Base-by-base conservation (phyloP, 352 stramenopile genomes). In the Globisporangium heterothallicum region DNA sequence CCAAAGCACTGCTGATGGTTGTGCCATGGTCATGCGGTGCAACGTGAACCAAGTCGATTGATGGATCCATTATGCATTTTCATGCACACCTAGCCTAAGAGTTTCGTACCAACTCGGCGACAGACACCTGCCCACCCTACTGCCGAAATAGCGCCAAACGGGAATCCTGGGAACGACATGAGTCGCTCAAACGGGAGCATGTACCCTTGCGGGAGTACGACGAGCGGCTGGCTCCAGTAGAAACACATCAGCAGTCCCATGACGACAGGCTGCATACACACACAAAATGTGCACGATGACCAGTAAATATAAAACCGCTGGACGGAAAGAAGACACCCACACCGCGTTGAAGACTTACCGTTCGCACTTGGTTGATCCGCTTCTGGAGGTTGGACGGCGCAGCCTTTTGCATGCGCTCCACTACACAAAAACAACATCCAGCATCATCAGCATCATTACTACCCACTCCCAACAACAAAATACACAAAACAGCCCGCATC, bases 151-250 rank as follows among this genome's bases (percentile, higher is more conserved):
- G 76, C 58, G 13, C 83, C 83, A 19, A 89, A 59, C 13, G 80
- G 78, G 53, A 94, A 94, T 40, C 74, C 76, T 14, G 83, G 83
- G 42, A 92, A 83, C 19, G 83, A 67, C 53, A 94, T 61, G 1
- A 94, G 51, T 9, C 83, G 76, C 66, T 90, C 83, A 26, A 90
- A 70, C 3, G 83, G 83, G 27, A 92, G 56, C 73, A 94, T 84
- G 59, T 70, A 80, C 18, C 83, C 78, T 44, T 88, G 76, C 4
- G 74, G 77, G n/a, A 94, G 60, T 27, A 81, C 63, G 4, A 74
- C 75, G 6, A 94, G 68, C 8, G 83, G 83, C 43, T 85, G 63
- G 60, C 79, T 79, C 83, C 83, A 94, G 68, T 91, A 94, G 50
- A 77, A 78, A 12, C 84, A 40, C 43, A 74, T 70, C 1, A 84